Percentiles rank a stretch among this genome's conserved stretches.
Conservation (phyloP, 306 rosid genomes). For the Quercus aquifolioides region DNA sequence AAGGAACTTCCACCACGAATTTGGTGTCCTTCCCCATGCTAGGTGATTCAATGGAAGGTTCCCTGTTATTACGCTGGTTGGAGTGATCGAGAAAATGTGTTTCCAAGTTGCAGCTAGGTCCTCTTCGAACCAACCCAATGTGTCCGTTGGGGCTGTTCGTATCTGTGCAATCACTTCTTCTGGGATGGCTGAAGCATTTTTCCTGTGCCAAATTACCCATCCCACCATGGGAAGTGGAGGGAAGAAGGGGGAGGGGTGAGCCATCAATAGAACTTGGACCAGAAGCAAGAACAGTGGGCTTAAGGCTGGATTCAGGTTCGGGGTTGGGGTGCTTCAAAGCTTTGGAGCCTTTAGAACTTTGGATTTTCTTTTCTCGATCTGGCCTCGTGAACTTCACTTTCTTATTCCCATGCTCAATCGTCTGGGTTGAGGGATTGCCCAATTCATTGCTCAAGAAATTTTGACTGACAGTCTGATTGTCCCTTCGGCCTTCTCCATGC, state of each 20-base stretch:
- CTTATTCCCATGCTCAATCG: too few relatives aligned
- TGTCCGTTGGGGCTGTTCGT: fast-evolving
- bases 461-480: fast-evolving
- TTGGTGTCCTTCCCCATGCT: too few relatives aligned
- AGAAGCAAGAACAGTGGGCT: fast-evolving
- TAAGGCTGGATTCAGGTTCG: fast-evolving
- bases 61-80: fast-evolving
- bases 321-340: fast-evolving
- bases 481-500: fast-evolving
- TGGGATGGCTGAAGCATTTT: fast-evolving
- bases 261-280: fast-evolving
- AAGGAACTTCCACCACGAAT: too few relatives aligned
- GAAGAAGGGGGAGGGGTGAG: too few relatives aligned
- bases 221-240: too few relatives aligned
- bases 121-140: too few relatives aligned
- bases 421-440: fast-evolving
- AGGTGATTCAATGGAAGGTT: too few relatives aligned
- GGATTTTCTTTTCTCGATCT: fast-evolving
- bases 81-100: fast-evolving
- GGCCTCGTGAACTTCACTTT: fast-evolving
- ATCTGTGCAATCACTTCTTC: too few relatives aligned
- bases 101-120: too few relatives aligned
- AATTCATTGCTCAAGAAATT: fast-evolving
- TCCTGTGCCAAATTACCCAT: too few relatives aligned
- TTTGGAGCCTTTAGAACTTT: too few relatives aligned